These are phyloP conservation scores for Lentinula boryana DNA, from an alignment of 768 basidiomycete species.

Conservation along the genomic window DNA sequence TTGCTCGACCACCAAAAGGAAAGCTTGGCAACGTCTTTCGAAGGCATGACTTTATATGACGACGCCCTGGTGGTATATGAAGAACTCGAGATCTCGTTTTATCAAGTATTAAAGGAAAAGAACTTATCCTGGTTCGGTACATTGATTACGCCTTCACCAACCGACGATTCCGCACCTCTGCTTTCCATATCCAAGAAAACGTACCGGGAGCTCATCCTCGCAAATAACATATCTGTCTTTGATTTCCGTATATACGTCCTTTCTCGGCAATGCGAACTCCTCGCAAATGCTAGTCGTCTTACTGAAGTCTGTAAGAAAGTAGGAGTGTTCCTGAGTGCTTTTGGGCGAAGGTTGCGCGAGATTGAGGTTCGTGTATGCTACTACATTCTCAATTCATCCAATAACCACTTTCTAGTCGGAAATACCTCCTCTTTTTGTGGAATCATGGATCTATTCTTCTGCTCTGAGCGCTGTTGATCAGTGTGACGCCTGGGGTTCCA, in stretches of 20 bases:
- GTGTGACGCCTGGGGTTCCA: slow-evolving; percentile 66
- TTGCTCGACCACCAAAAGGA: slow-evolving; percentile 49
- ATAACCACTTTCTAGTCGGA: slow-evolving; percentile 28
- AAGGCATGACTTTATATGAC: slow-evolving; percentile 83
- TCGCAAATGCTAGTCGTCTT: slow-evolving; percentile 63
- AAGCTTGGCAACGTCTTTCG: slow-evolving; percentile 87
- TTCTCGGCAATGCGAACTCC: slow-evolving; percentile 73
- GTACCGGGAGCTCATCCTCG: slow-evolving; percentile 83
- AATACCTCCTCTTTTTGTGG: slow-evolving; percentile 69
- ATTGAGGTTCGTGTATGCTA: slow-evolving; percentile 49
- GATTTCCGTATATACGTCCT: slow-evolving; percentile 92
- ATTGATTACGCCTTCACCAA: slow-evolving; percentile 60
- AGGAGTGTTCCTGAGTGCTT: slow-evolving; percentile 66
- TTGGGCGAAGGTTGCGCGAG: slow-evolving; percentile 71
- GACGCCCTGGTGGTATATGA: slow-evolving; percentile 88
- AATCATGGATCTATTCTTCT: slow-evolving; percentile 92
- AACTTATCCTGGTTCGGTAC: slow-evolving; percentile 91
- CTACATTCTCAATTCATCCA: neutral
- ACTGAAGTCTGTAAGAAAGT: slow-evolving; percentile 70
- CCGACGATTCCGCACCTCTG: slow-evolving; percentile 78
- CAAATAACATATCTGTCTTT: slow-evolving; percentile 88
- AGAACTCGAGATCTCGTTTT: slow-evolving; percentile 85
- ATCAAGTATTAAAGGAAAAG: slow-evolving; percentile 66
- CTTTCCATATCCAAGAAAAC: slow-evolving; percentile 77
- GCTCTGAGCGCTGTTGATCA: slow-evolving; percentile 78